Conservation (phyloP, 2,329 filamentous ascomycete genomes). For the Claviceps africana region DNA sequence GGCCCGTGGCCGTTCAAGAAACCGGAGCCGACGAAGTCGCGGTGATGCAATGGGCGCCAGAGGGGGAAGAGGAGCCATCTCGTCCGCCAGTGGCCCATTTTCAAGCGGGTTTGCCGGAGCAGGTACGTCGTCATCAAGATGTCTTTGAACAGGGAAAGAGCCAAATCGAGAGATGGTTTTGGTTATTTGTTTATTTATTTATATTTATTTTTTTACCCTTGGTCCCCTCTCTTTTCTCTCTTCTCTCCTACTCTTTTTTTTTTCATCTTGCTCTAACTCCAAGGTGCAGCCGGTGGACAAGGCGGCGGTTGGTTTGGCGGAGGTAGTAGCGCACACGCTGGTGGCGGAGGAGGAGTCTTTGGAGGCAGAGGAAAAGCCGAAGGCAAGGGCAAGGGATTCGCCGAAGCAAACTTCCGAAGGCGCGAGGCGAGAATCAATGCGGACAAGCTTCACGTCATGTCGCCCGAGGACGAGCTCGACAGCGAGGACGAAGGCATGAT, state of each 20-base stretch:
- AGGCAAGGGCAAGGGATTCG: slow-evolving; percentile 25
- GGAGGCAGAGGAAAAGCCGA: slow-evolving; percentile 17
- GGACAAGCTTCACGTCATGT: slow-evolving; percentile 35
- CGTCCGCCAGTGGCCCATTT: slow-evolving; percentile 26
- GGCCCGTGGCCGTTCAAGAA: slow-evolving; percentile 24
- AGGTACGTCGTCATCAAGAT: slow-evolving; percentile 5
- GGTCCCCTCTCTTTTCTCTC: neutral
- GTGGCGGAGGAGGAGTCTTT: slow-evolving; percentile 13
- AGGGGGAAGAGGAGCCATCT: slow-evolving; percentile 22
- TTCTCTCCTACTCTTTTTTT: neutral
- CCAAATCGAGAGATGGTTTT: neutral
- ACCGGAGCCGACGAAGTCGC: slow-evolving; percentile 28
- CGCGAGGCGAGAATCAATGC: slow-evolving; percentile 40
- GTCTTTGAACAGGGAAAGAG: neutral
- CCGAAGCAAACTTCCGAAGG: slow-evolving; percentile 17
- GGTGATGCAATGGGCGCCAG: slow-evolving; percentile 30
- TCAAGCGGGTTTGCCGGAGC: slow-evolving; percentile 18
- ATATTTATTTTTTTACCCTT: neutral
- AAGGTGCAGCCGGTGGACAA: slow-evolving; percentile 9
- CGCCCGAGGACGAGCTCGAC: slow-evolving; percentile 29
- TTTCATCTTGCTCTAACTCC: neutral
- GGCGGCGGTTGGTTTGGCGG: slow-evolving; percentile 19
- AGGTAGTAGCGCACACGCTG: slow-evolving; percentile 14
- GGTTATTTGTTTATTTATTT: neutral
- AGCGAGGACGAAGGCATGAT: slow-evolving; percentile 31